Conservation (phyloP, 2,329 filamentous ascomycete genomes). For the Pseudogymnoascus sp. region DNA sequence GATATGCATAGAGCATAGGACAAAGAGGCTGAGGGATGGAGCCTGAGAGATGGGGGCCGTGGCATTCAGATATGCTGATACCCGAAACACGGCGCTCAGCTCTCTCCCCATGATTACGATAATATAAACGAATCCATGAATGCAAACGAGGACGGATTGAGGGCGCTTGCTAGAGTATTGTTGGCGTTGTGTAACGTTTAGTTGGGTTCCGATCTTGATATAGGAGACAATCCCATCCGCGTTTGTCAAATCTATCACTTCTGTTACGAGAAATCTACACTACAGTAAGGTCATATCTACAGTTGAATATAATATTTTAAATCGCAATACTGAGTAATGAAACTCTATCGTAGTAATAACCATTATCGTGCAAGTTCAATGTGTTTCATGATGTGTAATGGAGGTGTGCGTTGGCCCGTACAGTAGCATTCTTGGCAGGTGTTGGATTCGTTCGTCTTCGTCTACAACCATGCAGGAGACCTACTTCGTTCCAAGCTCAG, state of each 20-base stretch:
- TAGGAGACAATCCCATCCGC: neutral
- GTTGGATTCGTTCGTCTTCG: neutral
- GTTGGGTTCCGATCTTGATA: neutral
- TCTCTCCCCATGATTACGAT: neutral
- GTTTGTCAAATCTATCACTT: slow-evolving; percentile 1
- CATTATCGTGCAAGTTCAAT: neutral
- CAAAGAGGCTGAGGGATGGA: neutral
- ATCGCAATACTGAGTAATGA: neutral
- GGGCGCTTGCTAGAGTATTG: neutral
- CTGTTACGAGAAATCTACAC: neutral
- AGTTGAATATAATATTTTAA: neutral
- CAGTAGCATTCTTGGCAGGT: neutral
- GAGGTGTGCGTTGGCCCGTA: neutral
- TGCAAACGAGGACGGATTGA: neutral
- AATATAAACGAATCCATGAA: slow-evolving; percentile 3
- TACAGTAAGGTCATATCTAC: neutral
- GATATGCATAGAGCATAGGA: slow-evolving; percentile 1
- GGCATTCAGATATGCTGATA: neutral
- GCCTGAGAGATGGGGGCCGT: neutral
- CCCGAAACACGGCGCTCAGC: neutral
- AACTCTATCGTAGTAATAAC: too few species aligned
- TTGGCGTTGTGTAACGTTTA: neutral
- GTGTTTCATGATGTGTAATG: slow-evolving; percentile 4
- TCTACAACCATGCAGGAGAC: slow-evolving; percentile 1
- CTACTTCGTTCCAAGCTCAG: neutral